A percentile compares a stretch with the other conserved stretches of the same genome.
Conservation (phyloP, 768 basidiomycete genomes). For the Suillus lakei region DNA sequence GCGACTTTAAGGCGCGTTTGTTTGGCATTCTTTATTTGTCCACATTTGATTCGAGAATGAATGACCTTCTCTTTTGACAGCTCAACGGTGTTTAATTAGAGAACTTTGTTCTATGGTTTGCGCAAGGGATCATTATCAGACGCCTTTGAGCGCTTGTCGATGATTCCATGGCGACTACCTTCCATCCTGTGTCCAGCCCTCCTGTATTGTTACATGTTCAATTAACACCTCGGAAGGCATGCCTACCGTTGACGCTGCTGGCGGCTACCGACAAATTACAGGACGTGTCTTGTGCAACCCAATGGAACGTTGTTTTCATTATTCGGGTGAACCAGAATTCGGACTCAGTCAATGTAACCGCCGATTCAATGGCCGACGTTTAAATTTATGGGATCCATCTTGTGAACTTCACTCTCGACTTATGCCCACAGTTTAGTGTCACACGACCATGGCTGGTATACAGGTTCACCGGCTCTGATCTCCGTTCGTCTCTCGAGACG, state of each 20-base stretch:
- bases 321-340: too few relatives aligned
- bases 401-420: not conserved
- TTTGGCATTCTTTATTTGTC: slow-evolving; percentile 8
- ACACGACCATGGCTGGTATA: not conserved
- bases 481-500: not conserved
- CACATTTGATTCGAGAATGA: not conserved
- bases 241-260: not conserved
- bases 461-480: not conserved
- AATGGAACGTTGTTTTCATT: too few relatives aligned
- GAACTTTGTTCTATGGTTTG: not conserved
- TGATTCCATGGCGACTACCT: not conserved
- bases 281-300: too few relatives aligned
- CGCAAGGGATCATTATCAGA: not conserved
- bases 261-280: too few relatives aligned
- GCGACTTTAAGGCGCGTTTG: slow-evolving; percentile 14
- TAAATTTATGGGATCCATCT: not conserved
- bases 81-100: not conserved
- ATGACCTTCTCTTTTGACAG: not conserved
- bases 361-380: not conserved
- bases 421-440: not conserved
- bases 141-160: not conserved
- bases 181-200: not conserved
- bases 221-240: not conserved
- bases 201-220: not conserved
- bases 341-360: too few relatives aligned